phyloP scores from a whole-genome alignment of 192 early-diverging fungal species.

The Entomortierella parvispora region DNA sequence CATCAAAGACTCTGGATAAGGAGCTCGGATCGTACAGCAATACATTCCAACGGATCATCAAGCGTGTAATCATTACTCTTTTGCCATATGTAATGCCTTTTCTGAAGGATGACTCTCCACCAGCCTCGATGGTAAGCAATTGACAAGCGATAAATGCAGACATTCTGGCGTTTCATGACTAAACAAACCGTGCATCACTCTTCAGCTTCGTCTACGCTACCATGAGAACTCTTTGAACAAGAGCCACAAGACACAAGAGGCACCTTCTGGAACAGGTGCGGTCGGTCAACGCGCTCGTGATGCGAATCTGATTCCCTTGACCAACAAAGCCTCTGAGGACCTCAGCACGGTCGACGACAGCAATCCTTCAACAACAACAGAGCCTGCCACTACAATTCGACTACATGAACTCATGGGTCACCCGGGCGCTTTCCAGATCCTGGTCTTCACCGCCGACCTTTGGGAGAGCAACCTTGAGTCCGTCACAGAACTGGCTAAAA shows the following conservation, averaged over 20 bases:
- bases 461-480: too few relatives aligned
- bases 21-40: background rate
- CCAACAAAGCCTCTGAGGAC: too few relatives aligned
- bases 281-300: conserved; percentile 13
- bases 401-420: too few relatives aligned
- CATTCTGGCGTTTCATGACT: too few relatives aligned
- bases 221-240: conserved; percentile 17
- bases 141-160: too few relatives aligned
- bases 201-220: conserved; percentile 8
- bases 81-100: conserved; percentile 1
- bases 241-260: background rate
- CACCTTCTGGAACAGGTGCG: background rate
- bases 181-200: too few relatives aligned
- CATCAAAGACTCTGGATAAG: background rate
- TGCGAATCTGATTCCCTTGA: background rate
- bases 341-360: too few relatives aligned
- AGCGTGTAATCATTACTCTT: background rate
- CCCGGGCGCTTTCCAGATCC: too few relatives aligned
- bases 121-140: conserved; percentile 8
- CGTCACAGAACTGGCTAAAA: too few relatives aligned
- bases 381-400: too few relatives aligned
- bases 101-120: background rate
- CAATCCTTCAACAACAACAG: too few relatives aligned
- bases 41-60: background rate
- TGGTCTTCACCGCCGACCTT: too few relatives aligned